These are phyloP conservation scores for Paraconiothyrium sp. DNA, from an alignment of 2,329 filamentous ascomycete species.

Conservation along the genomic window DNA sequence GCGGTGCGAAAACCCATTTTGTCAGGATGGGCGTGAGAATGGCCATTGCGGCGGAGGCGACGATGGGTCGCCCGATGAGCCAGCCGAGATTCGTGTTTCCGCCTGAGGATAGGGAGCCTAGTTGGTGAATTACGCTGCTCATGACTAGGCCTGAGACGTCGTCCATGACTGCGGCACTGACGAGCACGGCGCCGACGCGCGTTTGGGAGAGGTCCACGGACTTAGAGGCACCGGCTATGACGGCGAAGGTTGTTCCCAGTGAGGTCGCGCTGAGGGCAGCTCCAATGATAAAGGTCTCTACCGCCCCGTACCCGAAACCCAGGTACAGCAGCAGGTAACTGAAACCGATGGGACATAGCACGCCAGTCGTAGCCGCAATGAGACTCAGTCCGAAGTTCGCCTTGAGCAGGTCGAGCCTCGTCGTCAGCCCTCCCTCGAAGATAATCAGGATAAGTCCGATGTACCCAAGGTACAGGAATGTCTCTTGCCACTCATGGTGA, in stretches of 20 bases:
- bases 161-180: constrained; percentile 59
- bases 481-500: constrained; percentile 24
- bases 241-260: constrained; percentile 47
- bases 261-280: constrained; percentile 38
- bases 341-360: constrained; percentile 55
- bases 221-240: constrained; percentile 44
- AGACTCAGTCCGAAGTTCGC: constrained; percentile 56
- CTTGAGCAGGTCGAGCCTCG: constrained; percentile 58
- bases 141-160: constrained; percentile 59
- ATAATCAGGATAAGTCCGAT: constrained; percentile 57
- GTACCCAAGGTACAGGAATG: constrained; percentile 8
- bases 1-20: constrained; percentile 50
- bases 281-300: constrained; percentile 42
- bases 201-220: constrained; percentile 55
- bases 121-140: constrained; percentile 43
- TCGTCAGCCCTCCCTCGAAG: constrained; percentile 60
- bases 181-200: constrained; percentile 55
- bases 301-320: constrained; percentile 53
- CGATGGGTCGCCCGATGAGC: constrained; percentile 39
- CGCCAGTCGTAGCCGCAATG: constrained; percentile 55
- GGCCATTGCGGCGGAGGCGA: constrained; percentile 31
- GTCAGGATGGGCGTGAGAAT: constrained; percentile 35
- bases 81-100: constrained; percentile 28
- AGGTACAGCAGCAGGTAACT: constrained; percentile 52
- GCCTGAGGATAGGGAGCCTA: constrained; percentile 28